phyloP scores from a whole-genome alignment of 257 asterid genomes.

The Primulina huaijiensis region DNA sequence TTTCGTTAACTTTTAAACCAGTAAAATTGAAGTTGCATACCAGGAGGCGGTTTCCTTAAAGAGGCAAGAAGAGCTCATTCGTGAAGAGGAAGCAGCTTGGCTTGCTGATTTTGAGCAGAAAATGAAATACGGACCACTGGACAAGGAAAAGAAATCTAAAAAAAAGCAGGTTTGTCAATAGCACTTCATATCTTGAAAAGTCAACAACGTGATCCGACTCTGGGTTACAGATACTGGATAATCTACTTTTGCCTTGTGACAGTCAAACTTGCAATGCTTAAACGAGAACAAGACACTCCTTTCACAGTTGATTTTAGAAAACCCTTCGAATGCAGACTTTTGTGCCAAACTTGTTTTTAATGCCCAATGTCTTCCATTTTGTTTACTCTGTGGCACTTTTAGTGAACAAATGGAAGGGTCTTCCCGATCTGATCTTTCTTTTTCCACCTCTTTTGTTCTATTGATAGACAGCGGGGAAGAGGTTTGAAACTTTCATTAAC shows the following conservation, averaged over 20 bases:
- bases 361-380: background rate
- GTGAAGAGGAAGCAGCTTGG: conserved; percentile 63
- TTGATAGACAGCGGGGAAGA: background rate
- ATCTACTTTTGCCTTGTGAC: background rate
- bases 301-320: background rate
- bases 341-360: background rate
- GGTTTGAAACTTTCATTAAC: background rate
- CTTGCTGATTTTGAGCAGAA: conserved; percentile 63
- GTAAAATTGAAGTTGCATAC: conserved; percentile 58
- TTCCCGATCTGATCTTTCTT: background rate
- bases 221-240: background rate
- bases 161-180: conserved; percentile 54
- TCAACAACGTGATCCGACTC: background rate
- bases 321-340: background rate
- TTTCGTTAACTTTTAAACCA: background rate
- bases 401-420: background rate
- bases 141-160: conserved; percentile 69
- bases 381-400: background rate
- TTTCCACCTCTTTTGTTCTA: background rate
- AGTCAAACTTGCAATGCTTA: background rate
- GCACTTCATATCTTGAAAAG: conserved; percentile 4
- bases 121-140: conserved; percentile 61
- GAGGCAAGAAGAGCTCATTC: conserved; percentile 63
- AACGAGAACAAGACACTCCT: background rate
- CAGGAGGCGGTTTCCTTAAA: conserved; percentile 60